Evolutionary conservation across 495 filamentous ascomycete species (phyloP).

Genomic region (Penicillium maclennaniae): DNA sequence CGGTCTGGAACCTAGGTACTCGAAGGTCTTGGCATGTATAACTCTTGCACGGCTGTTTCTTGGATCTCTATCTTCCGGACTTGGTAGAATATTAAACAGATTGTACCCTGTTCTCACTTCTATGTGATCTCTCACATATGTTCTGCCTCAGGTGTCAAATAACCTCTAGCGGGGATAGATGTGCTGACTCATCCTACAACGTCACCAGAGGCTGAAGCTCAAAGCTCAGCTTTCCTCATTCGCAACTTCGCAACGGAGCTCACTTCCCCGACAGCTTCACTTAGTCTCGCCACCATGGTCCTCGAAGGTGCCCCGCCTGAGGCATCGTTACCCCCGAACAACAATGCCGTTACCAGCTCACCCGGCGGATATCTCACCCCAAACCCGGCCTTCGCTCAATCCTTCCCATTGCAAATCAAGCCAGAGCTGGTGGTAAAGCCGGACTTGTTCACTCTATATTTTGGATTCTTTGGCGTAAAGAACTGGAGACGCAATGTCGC

Average conservation of each 20-base stretch:
- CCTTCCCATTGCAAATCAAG: constrained; percentile 14
- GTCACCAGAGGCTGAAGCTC: not conserved
- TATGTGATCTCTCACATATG: not conserved
- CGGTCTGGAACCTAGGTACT: not conserved
- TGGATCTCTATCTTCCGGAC: no score
- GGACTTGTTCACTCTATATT: constrained; percentile 26
- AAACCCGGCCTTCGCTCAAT: constrained; percentile 12
- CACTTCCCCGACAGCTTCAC: not conserved
- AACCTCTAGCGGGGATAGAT: not conserved
- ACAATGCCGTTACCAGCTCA: constrained; percentile 5
- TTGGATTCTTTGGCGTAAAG: constrained; percentile 27
- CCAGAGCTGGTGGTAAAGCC: constrained; percentile 20
- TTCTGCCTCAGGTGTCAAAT: not conserved
- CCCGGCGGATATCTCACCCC: not conserved
- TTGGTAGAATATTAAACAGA: not conserved
- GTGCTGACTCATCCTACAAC: constrained; percentile 4
- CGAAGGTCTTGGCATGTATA: not conserved
- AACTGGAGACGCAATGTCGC: constrained; percentile 17
- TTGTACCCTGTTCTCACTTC: no score
- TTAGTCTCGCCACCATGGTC: constrained; percentile 16
- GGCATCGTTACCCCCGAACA: constrained; percentile 3
- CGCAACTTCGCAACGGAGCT: not conserved
- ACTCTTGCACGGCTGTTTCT: not conserved
- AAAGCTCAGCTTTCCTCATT: not conserved
- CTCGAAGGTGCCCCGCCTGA: constrained; percentile 23